Conservation (phyloP, 257 asterid species). For the Leonotis leonurus region DNA sequence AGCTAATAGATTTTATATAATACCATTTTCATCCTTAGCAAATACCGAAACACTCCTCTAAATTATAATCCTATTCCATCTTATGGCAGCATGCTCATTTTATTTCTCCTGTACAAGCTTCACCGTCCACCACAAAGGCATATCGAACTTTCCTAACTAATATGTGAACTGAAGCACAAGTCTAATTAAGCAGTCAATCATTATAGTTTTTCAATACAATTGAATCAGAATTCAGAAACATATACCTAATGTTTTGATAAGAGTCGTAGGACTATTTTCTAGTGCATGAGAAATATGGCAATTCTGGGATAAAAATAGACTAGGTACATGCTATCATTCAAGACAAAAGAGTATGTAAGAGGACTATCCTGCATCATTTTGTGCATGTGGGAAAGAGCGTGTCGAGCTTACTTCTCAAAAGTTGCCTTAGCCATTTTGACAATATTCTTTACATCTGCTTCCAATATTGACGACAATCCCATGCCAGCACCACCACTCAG, state of each 20-base stretch:
- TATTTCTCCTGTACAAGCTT: not conserved
- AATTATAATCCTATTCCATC: not conserved
- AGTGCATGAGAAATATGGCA: not conserved
- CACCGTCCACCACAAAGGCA: not conserved
- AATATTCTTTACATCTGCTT: conserved; percentile 76
- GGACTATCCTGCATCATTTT: not conserved
- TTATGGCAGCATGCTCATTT: conserved; percentile 6
- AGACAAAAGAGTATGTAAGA: not conserved
- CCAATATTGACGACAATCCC: conserved; percentile 76
- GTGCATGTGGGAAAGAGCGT: not conserved
- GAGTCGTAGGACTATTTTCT: not conserved
- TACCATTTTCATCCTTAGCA: not conserved
- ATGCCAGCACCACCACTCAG: conserved; percentile 34
- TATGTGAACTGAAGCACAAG: not conserved
- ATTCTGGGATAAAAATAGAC: not conserved
- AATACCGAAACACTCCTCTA: not conserved
- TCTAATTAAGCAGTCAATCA: not conserved
- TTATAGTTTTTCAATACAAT: not conserved
- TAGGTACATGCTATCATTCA: not conserved
- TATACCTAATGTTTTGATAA: not conserved
- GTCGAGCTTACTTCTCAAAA: conserved; percentile 66
- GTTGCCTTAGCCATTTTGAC: conserved; percentile 78
- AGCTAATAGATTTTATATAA: conserved; percentile 2
- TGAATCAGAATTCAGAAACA: not conserved
- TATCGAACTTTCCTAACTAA: not conserved